These are phyloP conservation scores for Truncatella angustata DNA, from an alignment of 2,329 filamentous ascomycete genomes.

Conservation along the genomic window DNA sequence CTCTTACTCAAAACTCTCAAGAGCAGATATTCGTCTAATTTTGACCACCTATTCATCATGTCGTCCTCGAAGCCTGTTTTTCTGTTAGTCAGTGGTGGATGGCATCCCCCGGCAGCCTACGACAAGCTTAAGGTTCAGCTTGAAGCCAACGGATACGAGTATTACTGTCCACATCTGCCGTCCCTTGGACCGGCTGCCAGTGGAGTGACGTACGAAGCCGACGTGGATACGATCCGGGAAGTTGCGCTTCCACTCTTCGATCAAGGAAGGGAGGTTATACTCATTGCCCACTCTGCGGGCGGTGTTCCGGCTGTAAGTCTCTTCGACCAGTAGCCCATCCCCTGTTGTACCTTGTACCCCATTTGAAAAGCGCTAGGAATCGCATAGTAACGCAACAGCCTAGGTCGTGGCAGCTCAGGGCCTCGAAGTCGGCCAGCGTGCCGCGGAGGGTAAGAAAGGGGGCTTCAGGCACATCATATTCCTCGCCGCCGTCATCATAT, in stretches of 20 bases:
- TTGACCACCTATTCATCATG: too few relatives aligned
- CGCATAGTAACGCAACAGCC: too few relatives aligned
- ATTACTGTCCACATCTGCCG: conserved; percentile 4
- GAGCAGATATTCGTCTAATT: too few relatives aligned
- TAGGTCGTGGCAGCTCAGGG: conserved; percentile 3
- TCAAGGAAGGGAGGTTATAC: conserved; percentile 13
- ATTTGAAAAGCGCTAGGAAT: too few relatives aligned
- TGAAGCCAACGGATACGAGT: background rate
- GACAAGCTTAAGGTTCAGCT: conserved; percentile 5
- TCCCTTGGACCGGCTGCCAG: background rate
- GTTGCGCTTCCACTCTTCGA: conserved; percentile 15
- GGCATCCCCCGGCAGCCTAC: conserved; percentile 6
- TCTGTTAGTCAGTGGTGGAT: conserved; percentile 6
- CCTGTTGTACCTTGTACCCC: too few relatives aligned
- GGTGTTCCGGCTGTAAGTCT: conserved; percentile 15
- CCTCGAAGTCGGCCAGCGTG: background rate
- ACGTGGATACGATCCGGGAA: conserved; percentile 12
- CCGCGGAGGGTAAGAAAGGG: background rate
- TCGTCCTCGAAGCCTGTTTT: conserved; percentile 6
- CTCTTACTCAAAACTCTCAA: too few relatives aligned
- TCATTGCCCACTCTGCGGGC: conserved; percentile 21
- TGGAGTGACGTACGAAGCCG: conserved; percentile 6
- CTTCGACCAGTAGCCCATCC: too few relatives aligned
- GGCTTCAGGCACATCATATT: conserved; percentile 6
- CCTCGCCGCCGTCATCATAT: background rate